Conservation (phyloP, 2,329 filamentous ascomycete species). For the Chalaropsis thielavioides region DNA sequence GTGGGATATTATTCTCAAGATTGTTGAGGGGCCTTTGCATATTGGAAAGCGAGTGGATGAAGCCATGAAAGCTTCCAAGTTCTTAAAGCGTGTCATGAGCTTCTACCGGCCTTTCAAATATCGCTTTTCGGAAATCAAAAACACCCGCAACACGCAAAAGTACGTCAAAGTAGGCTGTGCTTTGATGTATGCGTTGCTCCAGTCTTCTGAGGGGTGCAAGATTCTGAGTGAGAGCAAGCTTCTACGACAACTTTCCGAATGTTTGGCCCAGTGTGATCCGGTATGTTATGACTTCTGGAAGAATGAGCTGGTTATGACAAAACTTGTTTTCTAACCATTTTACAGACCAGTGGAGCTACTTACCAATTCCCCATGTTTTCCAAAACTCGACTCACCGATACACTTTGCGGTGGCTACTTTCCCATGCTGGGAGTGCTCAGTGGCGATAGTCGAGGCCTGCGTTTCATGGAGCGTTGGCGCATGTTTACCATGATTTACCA, state of each 20-base stretch:
- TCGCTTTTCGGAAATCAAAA: slow-evolving; percentile 78
- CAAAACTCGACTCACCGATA: slow-evolving; percentile 67
- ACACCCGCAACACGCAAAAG: slow-evolving; percentile 83
- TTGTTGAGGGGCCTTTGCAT: slow-evolving; percentile 84
- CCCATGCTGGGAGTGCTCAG: slow-evolving; percentile 80
- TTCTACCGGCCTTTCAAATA: slow-evolving; percentile 97
- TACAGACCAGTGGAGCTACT: slow-evolving; percentile 53
- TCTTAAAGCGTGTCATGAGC: slow-evolving; percentile 83
- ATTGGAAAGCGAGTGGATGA: slow-evolving; percentile 88
- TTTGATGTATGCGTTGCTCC: slow-evolving; percentile 70
- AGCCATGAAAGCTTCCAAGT: slow-evolving; percentile 87
- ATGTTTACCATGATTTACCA: slow-evolving; percentile 99
- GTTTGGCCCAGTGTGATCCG: slow-evolving; percentile 84
- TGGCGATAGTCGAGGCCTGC: slow-evolving; percentile 64
- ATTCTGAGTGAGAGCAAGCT: slow-evolving; percentile 88
- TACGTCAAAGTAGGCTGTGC: slow-evolving; percentile 85
- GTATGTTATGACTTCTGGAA: slow-evolving; percentile 32
- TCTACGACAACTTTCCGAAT: slow-evolving; percentile 85
- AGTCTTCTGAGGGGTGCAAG: slow-evolving; percentile 68
- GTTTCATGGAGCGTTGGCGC: slow-evolving; percentile 88
- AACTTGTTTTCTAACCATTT: neutral
- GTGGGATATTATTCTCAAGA: slow-evolving; percentile 80
- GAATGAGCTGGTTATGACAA: neutral
- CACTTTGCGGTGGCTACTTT: slow-evolving; percentile 85
- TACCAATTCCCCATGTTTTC: slow-evolving; percentile 85